A percentile compares a stretch with the other conserved stretches of the same genome.
Conservation (phyloP, 495 filamentous ascomycete species). For the Lentithecium fluviatile region DNA sequence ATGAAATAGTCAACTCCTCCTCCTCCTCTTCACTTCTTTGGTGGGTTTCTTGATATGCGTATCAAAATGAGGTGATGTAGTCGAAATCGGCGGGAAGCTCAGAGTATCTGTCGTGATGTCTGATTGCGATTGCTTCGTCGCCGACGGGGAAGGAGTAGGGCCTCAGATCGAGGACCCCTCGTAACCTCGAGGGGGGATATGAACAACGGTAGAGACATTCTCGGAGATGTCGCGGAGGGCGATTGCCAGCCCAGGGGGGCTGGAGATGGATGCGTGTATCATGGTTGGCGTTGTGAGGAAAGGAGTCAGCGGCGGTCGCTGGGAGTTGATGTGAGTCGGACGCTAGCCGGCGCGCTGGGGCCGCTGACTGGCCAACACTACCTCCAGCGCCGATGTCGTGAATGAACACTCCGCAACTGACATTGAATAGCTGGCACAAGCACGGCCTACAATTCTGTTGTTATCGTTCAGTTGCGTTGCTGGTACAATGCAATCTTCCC, state of each 20-base stretch:
- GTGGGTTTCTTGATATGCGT: constrained; percentile 22
- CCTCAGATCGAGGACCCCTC: constrained; percentile 63
- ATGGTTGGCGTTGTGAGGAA: constrained; percentile 26
- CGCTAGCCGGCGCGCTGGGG: too few species aligned
- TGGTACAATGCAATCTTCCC: constrained; percentile 2
- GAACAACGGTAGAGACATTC: constrained; percentile 46
- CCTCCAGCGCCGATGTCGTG: not conserved
- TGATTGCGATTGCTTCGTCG: constrained; percentile 38
- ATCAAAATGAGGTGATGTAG: not conserved
- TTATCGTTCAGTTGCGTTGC: not conserved
- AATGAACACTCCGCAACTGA: too few species aligned
- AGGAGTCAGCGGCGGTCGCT: constrained; percentile 2
- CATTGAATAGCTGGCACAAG: too few species aligned
- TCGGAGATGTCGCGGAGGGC: constrained; percentile 32
- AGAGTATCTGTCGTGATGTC: constrained; percentile 26
- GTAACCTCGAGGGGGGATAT: constrained; percentile 67
- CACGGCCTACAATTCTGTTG: too few species aligned
- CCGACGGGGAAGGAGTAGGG: constrained; percentile 41
- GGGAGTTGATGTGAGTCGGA: too few species aligned
- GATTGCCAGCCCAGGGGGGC: constrained; percentile 25
- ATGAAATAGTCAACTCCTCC: constrained; percentile 10
- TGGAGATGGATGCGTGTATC: constrained; percentile 21
- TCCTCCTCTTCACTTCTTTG: constrained; percentile 33
- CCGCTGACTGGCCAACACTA: not conserved
- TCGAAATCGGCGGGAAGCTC: constrained; percentile 26